phyloP scores from a whole-genome alignment of 306 rosid species.

The Spatholobus suberectus region DNA sequence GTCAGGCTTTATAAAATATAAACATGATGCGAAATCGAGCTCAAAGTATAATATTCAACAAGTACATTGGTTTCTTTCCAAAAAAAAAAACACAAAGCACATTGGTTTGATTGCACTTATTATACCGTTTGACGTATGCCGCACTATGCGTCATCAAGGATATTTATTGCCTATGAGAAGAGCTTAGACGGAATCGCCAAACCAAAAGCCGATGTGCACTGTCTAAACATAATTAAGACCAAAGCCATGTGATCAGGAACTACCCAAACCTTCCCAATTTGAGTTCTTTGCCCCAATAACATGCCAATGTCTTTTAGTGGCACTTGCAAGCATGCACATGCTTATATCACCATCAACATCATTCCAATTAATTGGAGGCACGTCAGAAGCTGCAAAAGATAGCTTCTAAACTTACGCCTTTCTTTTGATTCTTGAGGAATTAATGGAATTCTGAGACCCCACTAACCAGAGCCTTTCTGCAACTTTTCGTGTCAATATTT shows the following conservation, averaged over 20 bases:
- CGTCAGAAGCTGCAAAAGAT: neutral
- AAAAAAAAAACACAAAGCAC: no score
- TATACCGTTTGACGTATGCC: no score
- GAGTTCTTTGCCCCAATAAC: neutral
- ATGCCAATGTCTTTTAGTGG: neutral
- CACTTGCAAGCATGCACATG: neutral
- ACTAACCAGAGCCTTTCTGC: neutral
- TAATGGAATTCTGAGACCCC: constrained; percentile 13
- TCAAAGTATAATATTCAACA: no score
- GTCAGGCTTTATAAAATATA: no score
- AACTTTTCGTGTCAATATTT: neutral
- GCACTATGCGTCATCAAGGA: no score
- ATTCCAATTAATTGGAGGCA: constrained; percentile 17
- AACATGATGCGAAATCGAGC: no score
- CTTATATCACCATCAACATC: neutral
- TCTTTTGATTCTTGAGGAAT: neutral
- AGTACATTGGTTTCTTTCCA: no score
- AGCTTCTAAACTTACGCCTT: neutral
- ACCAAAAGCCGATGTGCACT: neutral
- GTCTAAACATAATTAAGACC: neutral
- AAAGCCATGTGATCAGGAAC: neutral
- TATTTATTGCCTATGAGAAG: neutral
- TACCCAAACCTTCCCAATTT: neutral
- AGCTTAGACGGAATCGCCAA: neutral
- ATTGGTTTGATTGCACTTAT: no score